Evolutionary conservation across 2,329 filamentous ascomycete genomes (phyloP), one percentile per base, ranked within the genome.

Genomic region (Tricladium varicosporioides): DNA sequence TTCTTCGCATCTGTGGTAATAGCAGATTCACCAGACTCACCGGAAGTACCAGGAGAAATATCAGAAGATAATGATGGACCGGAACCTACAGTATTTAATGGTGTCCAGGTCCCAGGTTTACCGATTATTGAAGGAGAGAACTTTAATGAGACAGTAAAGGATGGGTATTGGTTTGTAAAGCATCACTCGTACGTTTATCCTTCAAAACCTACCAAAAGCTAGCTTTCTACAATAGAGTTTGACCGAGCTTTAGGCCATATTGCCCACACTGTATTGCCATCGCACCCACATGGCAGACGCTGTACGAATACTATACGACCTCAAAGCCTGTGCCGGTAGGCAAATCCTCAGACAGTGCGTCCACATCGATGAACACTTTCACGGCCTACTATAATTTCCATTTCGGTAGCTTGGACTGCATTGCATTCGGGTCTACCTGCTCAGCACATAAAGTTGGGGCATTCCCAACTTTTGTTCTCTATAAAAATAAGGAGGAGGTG

Each of bases 291-390:
- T 97, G 85, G 79, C 92, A 97, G 74, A 97, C 92, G 5, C 74
- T 93, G 13, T 96, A 97, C 79, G 94, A 99, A 76, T 97, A 87
- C 74, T 99, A 65, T 48, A 66, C 91, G 76, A 97, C 92, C 40
- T 94, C 91, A 40, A 87, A 91, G 67, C 87, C 88, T 14, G 76
- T 87, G 10, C 65, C 68, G 19, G 53, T 65, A 45, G 60, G 58
- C 10, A 48, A 61, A 13, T 42, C 63, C 5, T 53, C 50, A 74
- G 78, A 59, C 73, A 49, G 73, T 18, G 75, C 71, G 66, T 78
- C 75, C 66, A 77, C 72, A 64, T 82, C 76, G 61, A 68, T 75
- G 14, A 74, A 81, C 43, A 74, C 75, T 27, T 97, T 97, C 69
- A 85, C 86, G 32, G 80, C 86, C 54, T 94, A 86, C 72, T 97